Conservation (phyloP, 345 rosid genomes). For the Carallia brachiata region DNA sequence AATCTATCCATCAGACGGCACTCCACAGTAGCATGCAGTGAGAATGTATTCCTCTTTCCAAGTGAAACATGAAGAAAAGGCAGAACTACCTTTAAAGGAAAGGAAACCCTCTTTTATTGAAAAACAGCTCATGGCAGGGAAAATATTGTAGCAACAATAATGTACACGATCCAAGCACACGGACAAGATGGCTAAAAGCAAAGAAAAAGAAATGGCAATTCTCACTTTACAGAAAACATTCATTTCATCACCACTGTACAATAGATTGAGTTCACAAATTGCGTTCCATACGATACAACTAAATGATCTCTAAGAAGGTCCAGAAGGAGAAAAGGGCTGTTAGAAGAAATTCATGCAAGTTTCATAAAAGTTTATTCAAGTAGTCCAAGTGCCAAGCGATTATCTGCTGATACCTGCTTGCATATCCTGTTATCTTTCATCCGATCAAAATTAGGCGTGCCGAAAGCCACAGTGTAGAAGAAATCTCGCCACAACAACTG, state of each 20-base stretch:
- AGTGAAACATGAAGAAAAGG: background rate
- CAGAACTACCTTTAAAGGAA: background rate
- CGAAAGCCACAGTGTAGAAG: conserved; percentile 83
- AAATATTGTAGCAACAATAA: background rate
- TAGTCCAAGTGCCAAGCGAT: background rate
- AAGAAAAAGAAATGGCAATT: background rate
- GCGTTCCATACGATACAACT: too few relatives aligned
- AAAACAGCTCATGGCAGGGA: background rate
- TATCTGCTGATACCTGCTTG: conserved; percentile 62
- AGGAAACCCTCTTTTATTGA: background rate
- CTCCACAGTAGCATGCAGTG: too few relatives aligned
- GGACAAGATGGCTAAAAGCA: background rate
- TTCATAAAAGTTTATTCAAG: background rate
- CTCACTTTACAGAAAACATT: background rate
- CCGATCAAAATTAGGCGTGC: conserved; percentile 80
- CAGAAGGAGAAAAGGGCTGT: conserved; percentile 6
- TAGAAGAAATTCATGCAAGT: background rate
- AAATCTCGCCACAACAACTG: conserved; percentile 94
- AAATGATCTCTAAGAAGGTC: background rate
- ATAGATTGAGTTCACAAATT: background rate
- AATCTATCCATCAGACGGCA: too few relatives aligned
- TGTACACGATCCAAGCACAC: background rate
- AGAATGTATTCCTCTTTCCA: background rate
- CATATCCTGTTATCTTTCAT: conserved; percentile 82
- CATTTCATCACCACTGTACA: background rate